These are phyloP conservation scores for Pisolithus thermaeus DNA, from an alignment of 1,284 basidiomycete genomes.

Conservation along the genomic window DNA sequence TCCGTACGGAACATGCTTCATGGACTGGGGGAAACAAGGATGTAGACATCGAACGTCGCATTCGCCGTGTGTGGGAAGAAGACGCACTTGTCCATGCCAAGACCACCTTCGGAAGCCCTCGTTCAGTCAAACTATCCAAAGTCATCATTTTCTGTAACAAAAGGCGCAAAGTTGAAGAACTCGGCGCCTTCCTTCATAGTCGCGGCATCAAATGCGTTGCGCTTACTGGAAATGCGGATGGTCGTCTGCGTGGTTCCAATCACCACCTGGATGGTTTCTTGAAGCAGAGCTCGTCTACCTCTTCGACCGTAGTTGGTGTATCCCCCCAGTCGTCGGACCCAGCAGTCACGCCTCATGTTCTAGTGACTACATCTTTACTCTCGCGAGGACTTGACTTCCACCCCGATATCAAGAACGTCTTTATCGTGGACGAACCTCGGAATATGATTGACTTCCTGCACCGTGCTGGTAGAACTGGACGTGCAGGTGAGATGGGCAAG, in stretches of 20 bases:
- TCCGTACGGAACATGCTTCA: slow-evolving; percentile 66
- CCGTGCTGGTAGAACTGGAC: slow-evolving; percentile 77
- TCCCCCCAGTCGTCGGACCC: slow-evolving; percentile 16
- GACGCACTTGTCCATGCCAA: slow-evolving; percentile 44
- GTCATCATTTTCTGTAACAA: slow-evolving; percentile 81
- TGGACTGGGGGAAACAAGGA: slow-evolving; percentile 77
- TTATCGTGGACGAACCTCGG: slow-evolving; percentile 79
- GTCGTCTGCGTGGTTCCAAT: slow-evolving; percentile 62
- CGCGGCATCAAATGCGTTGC: slow-evolving; percentile 64
- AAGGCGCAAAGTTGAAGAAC: slow-evolving; percentile 55
- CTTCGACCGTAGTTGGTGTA: slow-evolving; percentile 14
- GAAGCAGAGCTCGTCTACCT: slow-evolving; percentile 21
- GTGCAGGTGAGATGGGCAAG: slow-evolving; percentile 59
- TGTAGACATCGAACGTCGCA: slow-evolving; percentile 70
- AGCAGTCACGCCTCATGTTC: slow-evolving; percentile 49
- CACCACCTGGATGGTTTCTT: slow-evolving; percentile 72
- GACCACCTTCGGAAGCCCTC: slow-evolving; percentile 14
- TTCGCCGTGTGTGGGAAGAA: slow-evolving; percentile 70
- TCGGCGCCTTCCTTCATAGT: slow-evolving; percentile 51
- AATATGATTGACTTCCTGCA: slow-evolving; percentile 89
- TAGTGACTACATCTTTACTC: slow-evolving; percentile 86
- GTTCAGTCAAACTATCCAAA: slow-evolving; percentile 40
- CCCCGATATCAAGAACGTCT: slow-evolving; percentile 68
- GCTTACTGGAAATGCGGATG: slow-evolving; percentile 50
- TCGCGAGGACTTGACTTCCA: slow-evolving; percentile 89